Conservation (phyloP, 2,329 filamentous ascomycete genomes). For the Ophiostoma pallidulum region DNA sequence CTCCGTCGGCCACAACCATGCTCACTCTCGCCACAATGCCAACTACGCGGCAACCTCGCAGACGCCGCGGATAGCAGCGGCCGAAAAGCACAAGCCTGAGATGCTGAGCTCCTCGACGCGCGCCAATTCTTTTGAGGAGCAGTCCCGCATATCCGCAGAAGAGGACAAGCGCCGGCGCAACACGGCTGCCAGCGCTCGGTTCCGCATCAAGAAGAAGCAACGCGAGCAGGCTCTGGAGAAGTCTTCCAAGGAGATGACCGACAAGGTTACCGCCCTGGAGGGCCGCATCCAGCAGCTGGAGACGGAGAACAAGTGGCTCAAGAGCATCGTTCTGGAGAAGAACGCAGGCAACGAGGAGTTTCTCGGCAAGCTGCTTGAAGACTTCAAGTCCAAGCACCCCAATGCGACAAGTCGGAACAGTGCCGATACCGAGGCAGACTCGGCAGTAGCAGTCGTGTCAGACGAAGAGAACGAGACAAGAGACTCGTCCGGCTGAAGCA, state of each 20-base stretch:
- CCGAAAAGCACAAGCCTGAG: conserved; percentile 39
- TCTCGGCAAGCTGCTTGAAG: conserved; percentile 42
- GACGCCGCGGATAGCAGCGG: conserved; percentile 18
- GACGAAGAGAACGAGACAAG: conserved; percentile 21
- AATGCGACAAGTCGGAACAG: conserved; percentile 8
- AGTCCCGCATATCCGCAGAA: conserved; percentile 65
- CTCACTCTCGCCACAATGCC: conserved; percentile 17
- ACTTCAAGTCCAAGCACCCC: conserved; percentile 28
- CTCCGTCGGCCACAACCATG: conserved; percentile 24
- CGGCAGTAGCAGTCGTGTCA: conserved; percentile 13
- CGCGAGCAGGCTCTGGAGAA: conserved; percentile 78
- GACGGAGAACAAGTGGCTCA: conserved; percentile 74
- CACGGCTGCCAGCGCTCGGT: conserved; percentile 78
- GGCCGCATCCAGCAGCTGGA: conserved; percentile 66
- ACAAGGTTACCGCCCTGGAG: conserved; percentile 67
- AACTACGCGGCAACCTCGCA: conserved; percentile 21
- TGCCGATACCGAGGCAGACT: conserved; percentile 25
- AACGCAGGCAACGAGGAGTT: conserved; percentile 52
- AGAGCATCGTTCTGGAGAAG: conserved; percentile 73
- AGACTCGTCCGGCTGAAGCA: conserved; percentile 17
- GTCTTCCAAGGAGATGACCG: conserved; percentile 71
- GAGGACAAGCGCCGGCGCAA: conserved; percentile 86
- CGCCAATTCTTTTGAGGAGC: conserved; percentile 55
- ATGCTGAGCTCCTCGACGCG: conserved; percentile 30
- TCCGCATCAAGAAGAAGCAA: conserved; percentile 94